Evolutionary conservation across 768 basidiomycete species (phyloP), one percentile per base, ranked within the genome.

Genomic region (Mycena indigotica): DNA sequence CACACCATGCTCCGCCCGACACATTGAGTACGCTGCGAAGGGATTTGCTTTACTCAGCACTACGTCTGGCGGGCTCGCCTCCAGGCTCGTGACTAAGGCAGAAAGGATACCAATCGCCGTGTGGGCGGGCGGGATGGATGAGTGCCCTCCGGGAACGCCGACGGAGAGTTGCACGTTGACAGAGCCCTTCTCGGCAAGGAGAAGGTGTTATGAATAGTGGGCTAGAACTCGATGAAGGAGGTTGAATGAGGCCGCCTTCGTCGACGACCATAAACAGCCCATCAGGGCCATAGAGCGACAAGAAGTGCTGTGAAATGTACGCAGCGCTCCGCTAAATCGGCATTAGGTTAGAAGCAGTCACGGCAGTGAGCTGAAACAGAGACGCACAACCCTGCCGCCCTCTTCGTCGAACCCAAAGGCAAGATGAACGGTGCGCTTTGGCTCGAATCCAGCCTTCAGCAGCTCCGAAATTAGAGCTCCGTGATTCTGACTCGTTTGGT

Each of bases 31-130:
- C 23, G n/a, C 8, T 5, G 60, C 23, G 15, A 57, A 57, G 3
- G 60, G 56, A 32, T 61, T 61, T 5, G 4, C 28, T 1, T 25
- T 5, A 4, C 39, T 23, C 15, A 84, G 73, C 26, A 69, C 63
- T 3, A 67, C 58, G 10, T 60, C 58, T 39, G 70, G 71, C 1
- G 84, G 81, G 67, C 65, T 28, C 24, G 44, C 52, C 38, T 88
- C 86, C 23, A 85, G 67, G 5, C 73, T 65, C 2, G 77, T 73
- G 26, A 87, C 70, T n/a, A 84, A 63, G 3, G 75, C 61, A 2
- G 85, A 72, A 38, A 88, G 76, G 58, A 85, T 78, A 24, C 87
- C 86, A 56, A 75, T 61, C 54, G 75, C 83, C 3, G 86, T 88
- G 57, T 89, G 85, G 12, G 67, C 50, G 15, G 83, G 83, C 21